Conservation (phyloP, 192 early-diverging fungal species). For the Dispira parvispora region DNA sequence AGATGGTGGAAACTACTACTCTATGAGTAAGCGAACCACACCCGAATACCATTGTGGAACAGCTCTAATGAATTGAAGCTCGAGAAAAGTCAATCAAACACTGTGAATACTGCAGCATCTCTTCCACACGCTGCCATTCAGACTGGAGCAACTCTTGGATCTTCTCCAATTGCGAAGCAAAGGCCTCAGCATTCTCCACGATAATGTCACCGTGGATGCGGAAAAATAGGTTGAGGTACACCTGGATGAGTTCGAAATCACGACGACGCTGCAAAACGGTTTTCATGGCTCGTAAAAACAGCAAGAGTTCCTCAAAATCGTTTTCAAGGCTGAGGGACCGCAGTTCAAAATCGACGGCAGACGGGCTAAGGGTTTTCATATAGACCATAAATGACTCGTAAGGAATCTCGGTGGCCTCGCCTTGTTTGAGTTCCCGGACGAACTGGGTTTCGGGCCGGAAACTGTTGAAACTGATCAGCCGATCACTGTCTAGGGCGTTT, state of each 20-base stretch:
- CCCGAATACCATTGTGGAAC: too few species aligned
- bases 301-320: constrained; percentile 35
- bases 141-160: constrained; percentile 1
- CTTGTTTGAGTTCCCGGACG: constrained; percentile 31
- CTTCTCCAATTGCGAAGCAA: constrained; percentile 24
- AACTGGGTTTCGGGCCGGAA: constrained; percentile 43
- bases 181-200: constrained; percentile 35
- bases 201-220: constrained; percentile 67
- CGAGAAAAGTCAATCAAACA: constrained; percentile 47
- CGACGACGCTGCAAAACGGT: constrained; percentile 39
- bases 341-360: constrained; percentile 73
- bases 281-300: constrained; percentile 48
- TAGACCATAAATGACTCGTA: constrained; percentile 46
- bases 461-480: constrained; percentile 25
- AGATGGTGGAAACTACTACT: too few species aligned
- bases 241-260: constrained; percentile 80
- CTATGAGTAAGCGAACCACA: too few species aligned
- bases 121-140: constrained; percentile 40
- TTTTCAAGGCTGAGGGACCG: constrained; percentile 54
- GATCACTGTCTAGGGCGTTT: constrained; percentile 15
- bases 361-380: constrained; percentile 60
- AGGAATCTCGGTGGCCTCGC: constrained; percentile 21
- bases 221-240: constrained; percentile 60
- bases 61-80: constrained; percentile 6
- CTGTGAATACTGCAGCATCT: constrained; percentile 39